Percentiles rank a stretch among this genome's conserved stretches.
phyloP scores from a whole-genome alignment of 257 asterid species.

The Nicotiana undulata region DNA sequence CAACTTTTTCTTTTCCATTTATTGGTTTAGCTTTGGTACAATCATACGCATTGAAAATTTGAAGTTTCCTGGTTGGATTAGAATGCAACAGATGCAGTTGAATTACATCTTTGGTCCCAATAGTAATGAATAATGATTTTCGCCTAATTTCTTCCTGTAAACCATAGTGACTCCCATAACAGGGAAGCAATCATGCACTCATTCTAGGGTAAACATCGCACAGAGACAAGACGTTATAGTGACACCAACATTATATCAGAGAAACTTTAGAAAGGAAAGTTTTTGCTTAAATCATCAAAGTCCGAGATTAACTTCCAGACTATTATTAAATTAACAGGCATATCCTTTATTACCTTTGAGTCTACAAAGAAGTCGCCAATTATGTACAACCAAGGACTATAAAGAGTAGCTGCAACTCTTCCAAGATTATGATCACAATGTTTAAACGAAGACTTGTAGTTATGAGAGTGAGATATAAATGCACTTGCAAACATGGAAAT shows the following conservation, averaged over 20 bases:
- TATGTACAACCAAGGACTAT: background rate
- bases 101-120: background rate
- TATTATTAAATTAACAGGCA: background rate
- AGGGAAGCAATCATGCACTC: background rate
- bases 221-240: background rate
- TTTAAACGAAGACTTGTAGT: background rate
- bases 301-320: background rate
- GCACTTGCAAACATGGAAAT: background rate
- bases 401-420: constrained; percentile 1
- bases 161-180: background rate
- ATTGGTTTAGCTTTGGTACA: background rate
- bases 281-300: background rate
- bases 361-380: background rate
- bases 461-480: background rate
- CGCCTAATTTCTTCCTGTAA: background rate
- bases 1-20: background rate
- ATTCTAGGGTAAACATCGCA: background rate
- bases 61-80: background rate
- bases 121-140: background rate
- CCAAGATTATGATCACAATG: background rate
- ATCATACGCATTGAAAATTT: background rate
- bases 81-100: background rate
- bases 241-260: background rate
- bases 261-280: background rate
- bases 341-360: background rate